Percentiles rank a stretch among this genome's conserved stretches.
These are phyloP conservation scores for Ogataea trehaloabstinens DNA, from an alignment of 805 yeast species.

Conservation along the genomic window DNA sequence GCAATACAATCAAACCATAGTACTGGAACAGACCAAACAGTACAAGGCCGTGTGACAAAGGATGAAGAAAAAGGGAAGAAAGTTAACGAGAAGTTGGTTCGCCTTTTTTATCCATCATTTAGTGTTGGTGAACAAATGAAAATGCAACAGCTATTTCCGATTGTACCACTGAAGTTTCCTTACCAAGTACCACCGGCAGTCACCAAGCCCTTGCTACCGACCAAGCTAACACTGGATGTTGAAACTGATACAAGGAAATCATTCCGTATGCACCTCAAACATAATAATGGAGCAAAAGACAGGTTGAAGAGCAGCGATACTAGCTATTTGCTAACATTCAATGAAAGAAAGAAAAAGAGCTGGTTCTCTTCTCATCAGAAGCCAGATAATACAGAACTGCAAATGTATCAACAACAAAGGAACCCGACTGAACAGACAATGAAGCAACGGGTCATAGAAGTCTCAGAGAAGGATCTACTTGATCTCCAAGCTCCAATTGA, in stretches of 20 bases:
- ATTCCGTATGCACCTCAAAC: conserved; percentile 38
- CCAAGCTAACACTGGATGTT: conserved; percentile 57
- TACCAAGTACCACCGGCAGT: conserved; percentile 50
- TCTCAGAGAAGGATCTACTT: conserved; percentile 29
- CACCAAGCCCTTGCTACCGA: conserved; percentile 53
- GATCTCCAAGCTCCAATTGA: conserved; percentile 16
- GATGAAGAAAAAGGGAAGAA: conserved; percentile 29
- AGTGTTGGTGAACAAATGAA: conserved; percentile 52
- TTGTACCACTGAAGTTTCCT: conserved; percentile 48
- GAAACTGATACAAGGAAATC: conserved; percentile 57
- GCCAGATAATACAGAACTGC: neutral
- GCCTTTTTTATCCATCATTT: conserved; percentile 63
- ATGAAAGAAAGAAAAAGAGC: neutral
- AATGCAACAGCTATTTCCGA: conserved; percentile 66
- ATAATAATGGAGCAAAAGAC: conserved; percentile 5
- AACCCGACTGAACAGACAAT: conserved; percentile 6
- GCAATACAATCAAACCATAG: neutral
- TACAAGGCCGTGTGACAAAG: conserved; percentile 6
- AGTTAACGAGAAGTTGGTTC: conserved; percentile 35
- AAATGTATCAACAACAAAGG: conserved; percentile 5
- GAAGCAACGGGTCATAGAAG: conserved; percentile 24
- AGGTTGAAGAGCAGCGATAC: neutral
- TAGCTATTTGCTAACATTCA: neutral
- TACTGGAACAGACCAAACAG: conserved; percentile 3
- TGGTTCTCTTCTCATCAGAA: neutral